Evolutionary conservation across 805 yeast species (phyloP), one percentile per base, ranked within the genome.

Genomic region (Metschnikowia gruessii): DNA sequence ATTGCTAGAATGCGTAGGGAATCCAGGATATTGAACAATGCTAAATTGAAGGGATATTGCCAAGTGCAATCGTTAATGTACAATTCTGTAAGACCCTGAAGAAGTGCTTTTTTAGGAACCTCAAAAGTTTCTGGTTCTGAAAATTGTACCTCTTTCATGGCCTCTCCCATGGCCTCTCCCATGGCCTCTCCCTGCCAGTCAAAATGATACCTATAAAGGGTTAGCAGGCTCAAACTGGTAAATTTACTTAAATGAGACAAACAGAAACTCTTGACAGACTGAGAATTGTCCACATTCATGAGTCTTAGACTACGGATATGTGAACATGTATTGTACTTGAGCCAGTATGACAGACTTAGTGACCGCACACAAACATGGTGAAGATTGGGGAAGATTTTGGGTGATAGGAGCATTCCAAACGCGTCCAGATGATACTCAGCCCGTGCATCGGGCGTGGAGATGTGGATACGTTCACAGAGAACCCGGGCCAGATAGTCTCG

Each of bases 41-140:
- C 52, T 11, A 78, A 56, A 16, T 70, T 65, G 54, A 79, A 79
- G 1, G 84, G 84, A 50, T 77, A 80, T 48, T 75, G 76, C 83
- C 84, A 80, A 1, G 75, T 70, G 58, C 84, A 80, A 50, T 79
- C 68, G 12, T 57, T 51, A 4, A 80, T 52, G 3, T 57, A 51
- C 21, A 77, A 52, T 2, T 51, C 53, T 4, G 54, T 52, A 24
- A 72, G 28, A 5, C 8, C 8, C 12, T 3, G 28, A 10, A 10
- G 28, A 6, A 26, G 12, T 11, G 3, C 28, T 10, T 10, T 26
- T 10, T 7, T 3, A 11, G 28, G 9, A 10, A 26, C 3, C 3
- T 26, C 28, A 10, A 21, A 21, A 21, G 24, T 21, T 21, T 21
- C 24, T 4, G n/a, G n/a, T n/a, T n/a, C n/a, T n/a, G n/a, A n/a